Conservation (phyloP, 495 filamentous ascomycete species). For the Lepraria neglecta region DNA sequence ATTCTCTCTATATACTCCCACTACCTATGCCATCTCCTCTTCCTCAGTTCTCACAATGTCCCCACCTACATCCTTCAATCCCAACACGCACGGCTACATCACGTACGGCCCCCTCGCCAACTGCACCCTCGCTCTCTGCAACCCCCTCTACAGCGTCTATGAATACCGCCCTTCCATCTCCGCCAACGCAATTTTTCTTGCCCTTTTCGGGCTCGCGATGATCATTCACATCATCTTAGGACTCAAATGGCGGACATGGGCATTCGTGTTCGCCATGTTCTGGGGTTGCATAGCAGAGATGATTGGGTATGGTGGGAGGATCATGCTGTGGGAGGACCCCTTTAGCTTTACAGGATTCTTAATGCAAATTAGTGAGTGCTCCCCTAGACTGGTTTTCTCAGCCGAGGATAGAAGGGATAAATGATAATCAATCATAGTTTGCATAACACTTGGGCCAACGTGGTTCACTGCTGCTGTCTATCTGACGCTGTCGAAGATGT, state of each 20-base stretch:
- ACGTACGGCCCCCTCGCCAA: slow-evolving; percentile 27
- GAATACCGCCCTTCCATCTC: slow-evolving; percentile 39
- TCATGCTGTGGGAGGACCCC: slow-evolving; percentile 42
- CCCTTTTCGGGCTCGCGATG: slow-evolving; percentile 36
- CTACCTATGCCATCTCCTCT: no score
- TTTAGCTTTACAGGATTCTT: slow-evolving; percentile 44
- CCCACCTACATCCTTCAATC: no score
- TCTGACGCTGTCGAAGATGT: slow-evolving; percentile 44
- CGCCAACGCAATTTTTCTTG: slow-evolving; percentile 40
- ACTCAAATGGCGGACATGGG: slow-evolving; percentile 33
- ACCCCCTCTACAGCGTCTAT: slow-evolving; percentile 32
- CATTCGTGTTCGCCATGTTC: slow-evolving; percentile 29
- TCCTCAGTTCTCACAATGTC: no score
- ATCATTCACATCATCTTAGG: slow-evolving; percentile 36
- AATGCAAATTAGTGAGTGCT: slow-evolving; percentile 43
- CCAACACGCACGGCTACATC: background rate
- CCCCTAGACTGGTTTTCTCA: background rate
- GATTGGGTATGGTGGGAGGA: slow-evolving; percentile 46
- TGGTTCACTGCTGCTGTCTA: slow-evolving; percentile 56
- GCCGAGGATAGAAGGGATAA: background rate
- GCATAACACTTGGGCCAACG: slow-evolving; percentile 50
- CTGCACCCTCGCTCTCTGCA: slow-evolving; percentile 29
- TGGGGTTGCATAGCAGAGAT: slow-evolving; percentile 35
- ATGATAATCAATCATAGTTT: slow-evolving; percentile 29
- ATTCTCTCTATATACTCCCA: no score